These are phyloP conservation scores for Diaporthe batatas DNA, from an alignment of 2,329 filamentous ascomycete species.

Conservation along the genomic window DNA sequence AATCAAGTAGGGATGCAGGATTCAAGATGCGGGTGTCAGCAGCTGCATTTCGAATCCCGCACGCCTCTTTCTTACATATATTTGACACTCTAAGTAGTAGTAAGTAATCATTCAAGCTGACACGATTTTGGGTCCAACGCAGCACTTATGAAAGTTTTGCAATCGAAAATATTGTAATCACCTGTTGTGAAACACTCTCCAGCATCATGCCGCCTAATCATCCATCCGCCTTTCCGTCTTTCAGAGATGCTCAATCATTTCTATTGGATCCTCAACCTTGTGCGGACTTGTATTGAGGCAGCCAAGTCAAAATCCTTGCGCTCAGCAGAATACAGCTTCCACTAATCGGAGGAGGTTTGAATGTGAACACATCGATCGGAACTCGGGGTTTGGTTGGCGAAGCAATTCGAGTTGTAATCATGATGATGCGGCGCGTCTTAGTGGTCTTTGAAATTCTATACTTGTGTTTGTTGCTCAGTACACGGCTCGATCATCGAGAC, in stretches of 20 bases:
- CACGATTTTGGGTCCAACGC: neutral
- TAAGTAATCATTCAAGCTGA: neutral
- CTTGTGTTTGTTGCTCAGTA: neutral
- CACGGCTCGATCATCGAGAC: neutral
- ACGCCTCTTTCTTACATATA: neutral
- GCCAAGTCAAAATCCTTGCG: neutral
- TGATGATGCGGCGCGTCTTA: neutral
- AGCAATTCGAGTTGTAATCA: slow-evolving; percentile 3
- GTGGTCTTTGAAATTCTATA: neutral
- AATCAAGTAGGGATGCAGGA: too few species aligned
- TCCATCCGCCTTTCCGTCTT: neutral
- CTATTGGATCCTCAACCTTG: neutral
- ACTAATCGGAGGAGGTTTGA: too few species aligned
- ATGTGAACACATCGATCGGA: neutral
- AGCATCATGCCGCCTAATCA: neutral
- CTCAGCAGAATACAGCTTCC: neutral
- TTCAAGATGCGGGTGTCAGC: neutral
- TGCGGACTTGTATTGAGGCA: neutral
- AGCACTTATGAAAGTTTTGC: too few species aligned
- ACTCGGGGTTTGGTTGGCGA: neutral
- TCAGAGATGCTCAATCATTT: too few species aligned
- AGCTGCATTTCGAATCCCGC: neutral
- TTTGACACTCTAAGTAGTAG: neutral
- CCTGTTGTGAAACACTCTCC: neutral
- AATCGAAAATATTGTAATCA: neutral